phyloP scores from a whole-genome alignment of 768 basidiomycete species.

The Podaxis pistillaris region DNA sequence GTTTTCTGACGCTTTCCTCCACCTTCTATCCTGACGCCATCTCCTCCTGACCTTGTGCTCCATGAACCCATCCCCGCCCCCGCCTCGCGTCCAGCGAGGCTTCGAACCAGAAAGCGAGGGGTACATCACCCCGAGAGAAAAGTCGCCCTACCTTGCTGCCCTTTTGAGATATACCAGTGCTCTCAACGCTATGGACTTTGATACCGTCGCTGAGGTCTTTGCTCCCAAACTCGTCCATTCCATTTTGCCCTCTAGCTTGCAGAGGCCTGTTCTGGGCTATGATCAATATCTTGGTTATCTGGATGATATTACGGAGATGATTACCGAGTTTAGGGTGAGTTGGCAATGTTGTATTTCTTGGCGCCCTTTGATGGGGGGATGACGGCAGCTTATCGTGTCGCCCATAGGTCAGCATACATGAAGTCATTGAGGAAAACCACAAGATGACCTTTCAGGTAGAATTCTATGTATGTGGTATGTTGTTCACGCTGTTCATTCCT shows the following conservation, averaged over 20 bases:
- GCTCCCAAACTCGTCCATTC: constrained; percentile 33
- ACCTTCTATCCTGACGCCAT: neutral
- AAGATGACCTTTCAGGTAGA: constrained; percentile 32
- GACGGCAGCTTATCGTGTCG: neutral
- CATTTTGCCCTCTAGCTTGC: constrained; percentile 33
- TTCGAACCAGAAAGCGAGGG: constrained; percentile 13
- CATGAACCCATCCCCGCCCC: neutral
- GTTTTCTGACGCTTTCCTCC: constrained; percentile 2
- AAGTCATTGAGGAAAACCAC: constrained; percentile 31
- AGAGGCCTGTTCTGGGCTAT: constrained; percentile 34
- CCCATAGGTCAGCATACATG: constrained; percentile 27
- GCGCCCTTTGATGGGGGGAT: neutral
- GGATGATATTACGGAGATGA: constrained; percentile 25
- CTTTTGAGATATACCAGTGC: constrained; percentile 33
- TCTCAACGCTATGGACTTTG: constrained; percentile 29
- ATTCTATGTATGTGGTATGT: constrained; percentile 4
- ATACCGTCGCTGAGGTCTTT: constrained; percentile 28
- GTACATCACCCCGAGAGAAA: constrained; percentile 22
- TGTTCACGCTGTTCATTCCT: neutral
- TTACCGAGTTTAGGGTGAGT: constrained; percentile 29
- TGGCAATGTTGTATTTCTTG: neutral
- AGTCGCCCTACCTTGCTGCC: constrained; percentile 32
- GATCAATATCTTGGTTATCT: constrained; percentile 32
- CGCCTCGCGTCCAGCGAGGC: constrained; percentile 8
- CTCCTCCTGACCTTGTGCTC: neutral